These are phyloP conservation scores for Triticum monococcum DNA, from an alignment of 176 grass and related monocot genomes.

Conservation along the genomic window DNA sequence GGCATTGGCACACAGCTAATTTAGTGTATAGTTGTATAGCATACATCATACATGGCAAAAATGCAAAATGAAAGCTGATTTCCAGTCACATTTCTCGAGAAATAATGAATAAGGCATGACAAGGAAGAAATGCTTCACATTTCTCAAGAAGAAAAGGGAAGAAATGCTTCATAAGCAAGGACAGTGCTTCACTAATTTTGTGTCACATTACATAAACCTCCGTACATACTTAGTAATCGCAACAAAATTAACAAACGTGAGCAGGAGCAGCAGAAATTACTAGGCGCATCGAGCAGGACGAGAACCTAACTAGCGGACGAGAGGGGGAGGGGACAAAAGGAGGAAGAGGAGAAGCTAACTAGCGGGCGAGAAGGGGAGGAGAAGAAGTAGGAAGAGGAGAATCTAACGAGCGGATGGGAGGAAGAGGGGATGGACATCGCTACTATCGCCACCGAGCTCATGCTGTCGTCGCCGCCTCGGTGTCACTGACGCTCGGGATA, in stretches of 20 bases:
- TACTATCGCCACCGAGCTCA: no score
- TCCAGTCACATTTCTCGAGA: not conserved
- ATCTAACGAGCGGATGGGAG: no score
- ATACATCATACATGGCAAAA: conserved; percentile 33
- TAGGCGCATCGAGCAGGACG: not conserved
- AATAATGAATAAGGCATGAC: not conserved
- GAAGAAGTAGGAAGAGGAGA: no score
- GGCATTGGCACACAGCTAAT: not conserved
- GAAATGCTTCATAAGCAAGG: no score
- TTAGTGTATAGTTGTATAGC: conserved; percentile 22
- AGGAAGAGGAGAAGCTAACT: no score
- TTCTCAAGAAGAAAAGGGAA: no score
- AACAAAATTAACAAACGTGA: conserved; percentile 1
- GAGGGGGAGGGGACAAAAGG: no score
- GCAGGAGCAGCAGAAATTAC: not conserved
- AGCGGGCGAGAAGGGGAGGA: no score
- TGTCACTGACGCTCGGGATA: no score
- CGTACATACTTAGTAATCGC: not conserved
- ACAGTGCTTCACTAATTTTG: not conserved
- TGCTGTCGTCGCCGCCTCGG: no score
- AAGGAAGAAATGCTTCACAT: not conserved
- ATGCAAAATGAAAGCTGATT: conserved; percentile 10
- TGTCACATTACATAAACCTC: not conserved
- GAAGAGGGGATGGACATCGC: no score
- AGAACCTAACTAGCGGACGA: no score